Evolutionary conservation across 1,284 basidiomycete genomes (phyloP).

Genomic region (Pyrrhoderma lamaoense): DNA sequence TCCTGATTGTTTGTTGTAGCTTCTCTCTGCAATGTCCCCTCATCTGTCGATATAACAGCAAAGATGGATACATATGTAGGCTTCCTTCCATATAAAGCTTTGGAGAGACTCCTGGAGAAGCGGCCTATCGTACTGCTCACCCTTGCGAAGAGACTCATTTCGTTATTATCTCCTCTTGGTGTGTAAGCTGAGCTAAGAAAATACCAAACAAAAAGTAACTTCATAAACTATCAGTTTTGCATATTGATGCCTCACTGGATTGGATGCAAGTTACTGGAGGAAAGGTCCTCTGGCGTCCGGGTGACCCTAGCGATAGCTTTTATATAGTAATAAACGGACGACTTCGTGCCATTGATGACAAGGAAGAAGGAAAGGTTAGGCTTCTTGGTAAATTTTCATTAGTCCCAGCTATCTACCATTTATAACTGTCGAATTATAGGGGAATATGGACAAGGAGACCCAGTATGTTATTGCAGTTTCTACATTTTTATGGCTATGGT

Average conservation of each 20-base stretch:
- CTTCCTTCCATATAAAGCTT: slow-evolving; percentile 81
- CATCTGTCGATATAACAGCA: slow-evolving; percentile 93
- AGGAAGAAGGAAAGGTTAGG: slow-evolving; percentile 63
- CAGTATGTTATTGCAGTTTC: slow-evolving; percentile 27
- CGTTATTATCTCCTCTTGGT: slow-evolving; percentile 89
- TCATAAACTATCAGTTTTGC: slow-evolving; percentile 58
- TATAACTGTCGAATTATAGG: slow-evolving; percentile 50
- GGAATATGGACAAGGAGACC: slow-evolving; percentile 94
- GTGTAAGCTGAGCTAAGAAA: no score
- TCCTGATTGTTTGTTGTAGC: slow-evolving; percentile 39
- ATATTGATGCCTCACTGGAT: slow-evolving; percentile 95
- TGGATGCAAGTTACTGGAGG: slow-evolving; percentile 98
- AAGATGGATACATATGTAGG: slow-evolving; percentile 98
- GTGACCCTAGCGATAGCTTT: slow-evolving; percentile 88
- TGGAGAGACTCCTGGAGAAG: slow-evolving; percentile 88
- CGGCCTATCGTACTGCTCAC: slow-evolving; percentile 93
- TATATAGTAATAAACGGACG: slow-evolving; percentile 99
- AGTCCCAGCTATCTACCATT: neutral
- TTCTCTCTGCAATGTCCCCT: slow-evolving; percentile 85
- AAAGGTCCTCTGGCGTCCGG: slow-evolving; percentile 87
- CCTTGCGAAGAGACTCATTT: slow-evolving; percentile 92
- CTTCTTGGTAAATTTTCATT: slow-evolving; percentile 64
- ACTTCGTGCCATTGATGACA: slow-evolving; percentile 74
- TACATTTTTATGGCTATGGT: neutral
- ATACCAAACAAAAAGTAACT: neutral